Evolutionary conservation across 192 early-diverging fungal species (phyloP).

Genomic region (Coemansia sp.): DNA sequence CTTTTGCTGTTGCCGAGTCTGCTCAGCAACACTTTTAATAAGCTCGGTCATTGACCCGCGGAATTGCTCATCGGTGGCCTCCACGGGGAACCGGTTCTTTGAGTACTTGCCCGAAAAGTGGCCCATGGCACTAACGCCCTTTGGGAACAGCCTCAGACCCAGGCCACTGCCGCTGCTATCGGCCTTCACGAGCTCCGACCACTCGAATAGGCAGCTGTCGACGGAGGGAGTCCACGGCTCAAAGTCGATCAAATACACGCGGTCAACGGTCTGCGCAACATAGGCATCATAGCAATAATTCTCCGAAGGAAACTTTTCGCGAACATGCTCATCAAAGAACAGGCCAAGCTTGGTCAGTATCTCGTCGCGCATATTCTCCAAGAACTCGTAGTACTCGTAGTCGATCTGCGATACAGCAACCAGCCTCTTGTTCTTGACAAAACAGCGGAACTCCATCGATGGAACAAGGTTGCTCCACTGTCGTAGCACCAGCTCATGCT

Average conservation of each 20-base stretch:
- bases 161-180: not conserved
- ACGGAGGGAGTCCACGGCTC: constrained; percentile 82
- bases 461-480: constrained; percentile 89
- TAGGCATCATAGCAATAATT: constrained; percentile 92
- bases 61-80: constrained; percentile 32
- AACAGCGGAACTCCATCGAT: constrained; percentile 95
- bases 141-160: constrained; percentile 46
- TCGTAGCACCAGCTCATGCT: constrained; percentile 74
- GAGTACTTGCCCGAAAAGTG: constrained; percentile 45
- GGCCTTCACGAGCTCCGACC: constrained; percentile 61
- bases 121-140: constrained; percentile 30
- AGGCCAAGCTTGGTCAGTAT: constrained; percentile 57
- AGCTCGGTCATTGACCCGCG: constrained; percentile 30
- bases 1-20: not conserved
- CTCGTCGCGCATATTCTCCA: constrained; percentile 60
- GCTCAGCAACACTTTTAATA: constrained; percentile 13
- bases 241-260: constrained; percentile 84
- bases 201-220: constrained; percentile 79
- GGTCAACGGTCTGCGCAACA: constrained; percentile 58
- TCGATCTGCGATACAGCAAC: constrained; percentile 88
- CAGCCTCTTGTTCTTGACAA: constrained; percentile 71
- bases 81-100: constrained; percentile 45
- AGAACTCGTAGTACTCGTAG: constrained; percentile 78
- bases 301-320: constrained; percentile 60
- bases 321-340: constrained; percentile 69